Conservation (phyloP, 495 filamentous ascomycete species). For the Friedmanniomyces simplex region DNA sequence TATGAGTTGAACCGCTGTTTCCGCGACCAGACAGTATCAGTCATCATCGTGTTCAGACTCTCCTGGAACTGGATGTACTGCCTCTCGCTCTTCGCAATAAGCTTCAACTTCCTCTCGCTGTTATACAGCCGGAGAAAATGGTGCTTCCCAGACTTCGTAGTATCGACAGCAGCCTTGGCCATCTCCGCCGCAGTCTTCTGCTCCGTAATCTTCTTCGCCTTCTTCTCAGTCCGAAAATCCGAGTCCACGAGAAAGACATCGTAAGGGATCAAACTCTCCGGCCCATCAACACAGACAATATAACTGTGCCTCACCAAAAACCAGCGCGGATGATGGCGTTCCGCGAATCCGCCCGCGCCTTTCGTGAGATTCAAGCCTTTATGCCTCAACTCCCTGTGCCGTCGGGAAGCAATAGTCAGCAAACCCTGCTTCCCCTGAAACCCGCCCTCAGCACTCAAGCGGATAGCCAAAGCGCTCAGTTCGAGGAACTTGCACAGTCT, state of each 20-base stretch:
- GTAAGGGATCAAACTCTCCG: constrained; percentile 97
- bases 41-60: constrained; percentile 75
- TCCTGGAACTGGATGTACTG: constrained; percentile 86
- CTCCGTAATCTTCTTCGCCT: constrained; percentile 47
- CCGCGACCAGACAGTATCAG: constrained; percentile 67
- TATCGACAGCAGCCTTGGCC: constrained; percentile 48
- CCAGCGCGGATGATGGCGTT: constrained; percentile 85
- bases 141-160: constrained; percentile 62
- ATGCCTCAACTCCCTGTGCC: constrained; percentile 6
- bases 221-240: constrained; percentile 66
- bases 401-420: constrained; percentile 33
- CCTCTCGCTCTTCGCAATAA: constrained; percentile 86
- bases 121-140: constrained; percentile 77
- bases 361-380: background rate
- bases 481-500: constrained; percentile 93
- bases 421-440: constrained; percentile 98
- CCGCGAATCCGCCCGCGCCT: constrained; percentile 56
- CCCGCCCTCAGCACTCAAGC: constrained; percentile 86
- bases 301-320: constrained; percentile 97
- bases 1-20: constrained; percentile 86
- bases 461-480: constrained; percentile 86
- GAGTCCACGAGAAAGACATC: constrained; percentile 93
- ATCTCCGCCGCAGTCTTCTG: constrained; percentile 37
- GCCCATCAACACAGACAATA: constrained; percentile 93
- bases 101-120: constrained; percentile 75